phyloP scores from a whole-genome alignment of 2,329 filamentous ascomycete species.

The Fusarium sp. region DNA sequence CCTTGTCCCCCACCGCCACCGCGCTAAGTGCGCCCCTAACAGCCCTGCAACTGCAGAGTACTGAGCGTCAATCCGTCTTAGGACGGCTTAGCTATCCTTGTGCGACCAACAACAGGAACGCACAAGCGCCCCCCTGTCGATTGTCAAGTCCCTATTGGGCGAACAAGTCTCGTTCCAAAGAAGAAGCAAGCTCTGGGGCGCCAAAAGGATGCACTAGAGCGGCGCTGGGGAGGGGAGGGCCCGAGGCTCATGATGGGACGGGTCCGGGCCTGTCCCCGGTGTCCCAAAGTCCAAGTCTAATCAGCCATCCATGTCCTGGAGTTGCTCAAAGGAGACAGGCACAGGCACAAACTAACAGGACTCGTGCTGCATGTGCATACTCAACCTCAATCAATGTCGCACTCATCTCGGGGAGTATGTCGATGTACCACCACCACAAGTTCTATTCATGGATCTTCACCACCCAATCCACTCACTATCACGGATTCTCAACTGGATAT shows the following conservation, averaged over 20 bases:
- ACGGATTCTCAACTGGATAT: conserved; percentile 13
- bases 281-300: conserved; percentile 9
- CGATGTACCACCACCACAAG: not conserved
- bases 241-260: conserved; percentile 18
- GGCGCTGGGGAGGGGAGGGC: conserved; percentile 22
- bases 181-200: conserved; percentile 5
- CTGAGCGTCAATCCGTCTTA: conserved; percentile 19
- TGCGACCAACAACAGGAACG: conserved; percentile 35
- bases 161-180: conserved; percentile 13
- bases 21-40: conserved; percentile 32
- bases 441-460: conserved; percentile 15
- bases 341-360: not conserved
- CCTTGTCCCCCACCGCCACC: conserved; percentile 25
- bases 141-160: conserved; percentile 11
- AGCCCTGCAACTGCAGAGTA: conserved; percentile 25
- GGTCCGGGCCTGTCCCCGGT: not conserved
- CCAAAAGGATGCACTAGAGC: conserved; percentile 23
- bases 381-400: not conserved
- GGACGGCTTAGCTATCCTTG: conserved; percentile 22
- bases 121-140: conserved; percentile 29
- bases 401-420: conserved; percentile 7
- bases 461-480: conserved; percentile 15
- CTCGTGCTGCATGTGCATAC: not conserved
- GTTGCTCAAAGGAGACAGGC: not conserved
- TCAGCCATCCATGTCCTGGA: conserved; percentile 3